phyloP scores from a whole-genome alignment of 768 basidiomycete genomes.

The Serendipita sp. region DNA sequence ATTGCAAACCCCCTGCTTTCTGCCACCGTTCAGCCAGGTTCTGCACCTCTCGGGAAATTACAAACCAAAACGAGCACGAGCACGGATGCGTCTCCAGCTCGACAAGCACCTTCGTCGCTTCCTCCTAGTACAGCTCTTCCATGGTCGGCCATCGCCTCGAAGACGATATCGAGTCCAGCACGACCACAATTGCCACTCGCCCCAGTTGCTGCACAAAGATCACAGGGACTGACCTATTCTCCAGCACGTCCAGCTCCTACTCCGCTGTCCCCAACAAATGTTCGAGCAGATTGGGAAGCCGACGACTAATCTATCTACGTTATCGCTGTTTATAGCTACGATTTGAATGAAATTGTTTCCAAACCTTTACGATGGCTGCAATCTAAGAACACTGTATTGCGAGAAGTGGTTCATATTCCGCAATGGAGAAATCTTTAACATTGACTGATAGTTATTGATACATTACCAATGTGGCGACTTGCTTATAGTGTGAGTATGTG shows the following conservation, averaged over 20 bases:
- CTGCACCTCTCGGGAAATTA: conserved; percentile 42
- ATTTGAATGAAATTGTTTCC: too few relatives aligned
- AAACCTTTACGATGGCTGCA: too few relatives aligned
- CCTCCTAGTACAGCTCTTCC: conserved; percentile 10
- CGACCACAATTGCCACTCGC: not conserved
- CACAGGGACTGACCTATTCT: not conserved
- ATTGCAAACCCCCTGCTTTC: conserved; percentile 61
- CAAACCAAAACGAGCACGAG: conserved; percentile 18
- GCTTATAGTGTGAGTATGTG: too few relatives aligned
- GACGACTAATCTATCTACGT: conserved; percentile 20
- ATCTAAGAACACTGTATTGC: too few relatives aligned
- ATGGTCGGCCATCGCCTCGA: conserved; percentile 12
- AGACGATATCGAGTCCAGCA: conserved; percentile 8
- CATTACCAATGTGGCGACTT: too few relatives aligned
- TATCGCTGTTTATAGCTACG: too few relatives aligned
- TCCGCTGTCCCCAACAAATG: conserved; percentile 13
- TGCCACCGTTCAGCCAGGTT: conserved; percentile 19
- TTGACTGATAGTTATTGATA: not conserved
- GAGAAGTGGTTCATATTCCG: too few relatives aligned
- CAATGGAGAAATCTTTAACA: too few relatives aligned
- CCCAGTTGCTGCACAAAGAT: not conserved
- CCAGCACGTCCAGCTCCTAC: not conserved
- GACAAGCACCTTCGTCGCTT: conserved; percentile 8
- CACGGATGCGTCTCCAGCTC: conserved; percentile 17
- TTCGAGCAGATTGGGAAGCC: conserved; percentile 45